Evolutionary conservation across 352 stramenopile species (phyloP).

Genomic region (Thalassiosira oceanica): DNA sequence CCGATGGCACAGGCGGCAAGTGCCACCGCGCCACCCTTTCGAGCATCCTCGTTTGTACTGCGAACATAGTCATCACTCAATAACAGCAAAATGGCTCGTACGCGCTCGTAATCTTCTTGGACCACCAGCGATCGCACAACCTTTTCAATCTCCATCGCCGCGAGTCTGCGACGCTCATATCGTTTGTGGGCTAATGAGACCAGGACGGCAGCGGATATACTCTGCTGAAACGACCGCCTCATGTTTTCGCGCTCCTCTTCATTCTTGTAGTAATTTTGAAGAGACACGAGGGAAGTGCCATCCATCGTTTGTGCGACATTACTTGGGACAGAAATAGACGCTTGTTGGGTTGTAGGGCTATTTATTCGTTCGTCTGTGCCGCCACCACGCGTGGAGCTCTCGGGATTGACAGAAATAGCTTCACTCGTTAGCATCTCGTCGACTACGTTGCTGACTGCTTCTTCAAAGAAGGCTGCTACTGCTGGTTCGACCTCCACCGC

Average conservation of each 20-base stretch:
- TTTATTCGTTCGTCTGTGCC: too few relatives aligned
- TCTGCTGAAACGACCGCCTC: conserved; percentile 73
- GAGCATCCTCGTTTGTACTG: conserved; percentile 74
- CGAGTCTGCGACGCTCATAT: conserved; percentile 76
- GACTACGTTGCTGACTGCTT: too few relatives aligned
- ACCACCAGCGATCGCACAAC: conserved; percentile 66
- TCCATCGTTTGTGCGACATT: too few relatives aligned
- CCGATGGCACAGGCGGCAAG: conserved; percentile 78
- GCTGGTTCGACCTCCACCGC: too few relatives aligned
- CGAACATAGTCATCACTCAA: conserved; percentile 80
- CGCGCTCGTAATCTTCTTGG: conserved; percentile 63
- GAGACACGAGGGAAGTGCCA: not conserved
- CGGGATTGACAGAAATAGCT: too few relatives aligned
- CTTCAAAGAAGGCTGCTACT: too few relatives aligned
- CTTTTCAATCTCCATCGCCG: conserved; percentile 83
- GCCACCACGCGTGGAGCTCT: too few relatives aligned
- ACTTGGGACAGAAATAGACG: too few relatives aligned
- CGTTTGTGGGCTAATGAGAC: conserved; percentile 78
- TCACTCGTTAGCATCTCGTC: too few relatives aligned
- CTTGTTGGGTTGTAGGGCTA: too few relatives aligned
- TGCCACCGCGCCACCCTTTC: conserved; percentile 80
- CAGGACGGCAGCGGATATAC: conserved; percentile 70
- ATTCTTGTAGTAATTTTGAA: conserved; percentile 41
- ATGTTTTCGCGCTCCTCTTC: conserved; percentile 67
- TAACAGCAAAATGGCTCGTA: conserved; percentile 74